These are phyloP conservation scores for Pseudonitzschia multistriata DNA, from an alignment of 108 stramenopile species.

Conservation along the genomic window DNA sequence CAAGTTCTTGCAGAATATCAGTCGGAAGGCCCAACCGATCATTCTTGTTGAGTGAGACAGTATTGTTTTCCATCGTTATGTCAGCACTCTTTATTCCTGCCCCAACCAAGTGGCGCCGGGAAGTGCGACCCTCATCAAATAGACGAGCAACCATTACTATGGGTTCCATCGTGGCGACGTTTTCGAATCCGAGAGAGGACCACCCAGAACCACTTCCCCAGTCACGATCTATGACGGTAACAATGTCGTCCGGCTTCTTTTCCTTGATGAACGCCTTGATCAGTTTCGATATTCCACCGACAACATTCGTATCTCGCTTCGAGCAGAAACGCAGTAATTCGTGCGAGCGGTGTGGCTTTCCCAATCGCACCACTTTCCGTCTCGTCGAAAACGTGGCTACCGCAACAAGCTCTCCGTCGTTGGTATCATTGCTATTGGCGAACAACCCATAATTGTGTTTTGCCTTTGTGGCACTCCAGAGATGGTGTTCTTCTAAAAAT, in stretches of 20 bases:
- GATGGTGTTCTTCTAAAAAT: slow-evolving; percentile 62
- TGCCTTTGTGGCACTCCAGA: slow-evolving; percentile 60
- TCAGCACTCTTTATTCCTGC: not conserved
- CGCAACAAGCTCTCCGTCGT: slow-evolving; percentile 44
- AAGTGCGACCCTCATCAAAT: not conserved
- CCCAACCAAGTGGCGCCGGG: slow-evolving; percentile 7
- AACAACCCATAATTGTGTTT: slow-evolving; percentile 66
- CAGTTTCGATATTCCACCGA: slow-evolving; percentile 68
- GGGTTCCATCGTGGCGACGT: slow-evolving; percentile 52
- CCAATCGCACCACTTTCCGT: slow-evolving; percentile 39
- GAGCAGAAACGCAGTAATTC: slow-evolving; percentile 72
- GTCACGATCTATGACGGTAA: slow-evolving; percentile 76
- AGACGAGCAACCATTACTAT: slow-evolving; percentile 47
- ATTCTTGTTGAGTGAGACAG: not conserved
- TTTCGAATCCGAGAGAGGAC: slow-evolving; percentile 48
- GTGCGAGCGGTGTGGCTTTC: slow-evolving; percentile 34
- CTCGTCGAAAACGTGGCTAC: slow-evolving; percentile 60
- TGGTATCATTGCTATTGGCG: slow-evolving; percentile 3
- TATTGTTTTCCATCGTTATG: not conserved
- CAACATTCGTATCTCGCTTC: slow-evolving; percentile 37
- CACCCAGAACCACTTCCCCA: slow-evolving; percentile 58
- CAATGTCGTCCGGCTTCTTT: slow-evolving; percentile 46
- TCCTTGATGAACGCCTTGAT: slow-evolving; percentile 48
- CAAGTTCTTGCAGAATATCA: slow-evolving; percentile 1
- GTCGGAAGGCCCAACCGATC: not conserved